phyloP scores from a whole-genome alignment of 352 stramenopile species.

The Saprolegnia diclina region DNA sequence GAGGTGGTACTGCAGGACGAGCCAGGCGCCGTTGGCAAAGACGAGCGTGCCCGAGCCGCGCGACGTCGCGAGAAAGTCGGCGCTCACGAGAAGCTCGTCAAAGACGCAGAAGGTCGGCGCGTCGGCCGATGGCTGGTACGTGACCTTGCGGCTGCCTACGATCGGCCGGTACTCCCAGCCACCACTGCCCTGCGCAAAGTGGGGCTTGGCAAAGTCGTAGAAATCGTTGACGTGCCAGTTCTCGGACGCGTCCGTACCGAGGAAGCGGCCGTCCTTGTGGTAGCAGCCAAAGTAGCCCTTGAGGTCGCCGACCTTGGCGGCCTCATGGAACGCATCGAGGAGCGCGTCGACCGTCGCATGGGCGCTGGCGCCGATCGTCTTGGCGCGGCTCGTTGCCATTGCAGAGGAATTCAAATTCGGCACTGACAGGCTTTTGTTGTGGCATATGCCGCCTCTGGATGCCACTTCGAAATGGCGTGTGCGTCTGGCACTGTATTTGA shows the following conservation, averaged over 20 bases:
- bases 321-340: slow-evolving; percentile 23
- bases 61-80: slow-evolving; percentile 22
- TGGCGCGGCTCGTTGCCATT: neutral
- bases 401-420: neutral
- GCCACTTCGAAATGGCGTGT: neutral
- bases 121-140: slow-evolving; percentile 12
- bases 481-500: neutral
- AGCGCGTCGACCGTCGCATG: slow-evolving; percentile 11
- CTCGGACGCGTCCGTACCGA: slow-evolving; percentile 19
- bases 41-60: slow-evolving; percentile 22
- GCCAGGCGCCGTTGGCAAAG: slow-evolving; percentile 8
- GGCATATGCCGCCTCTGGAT: neutral
- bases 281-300: slow-evolving; percentile 26
- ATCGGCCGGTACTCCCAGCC: slow-evolving; percentile 25
- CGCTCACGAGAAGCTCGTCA: slow-evolving; percentile 23
- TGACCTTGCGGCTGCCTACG: slow-evolving; percentile 4
- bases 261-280: slow-evolving; percentile 22
- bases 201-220: slow-evolving; percentile 16
- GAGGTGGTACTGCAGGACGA: slow-evolving; percentile 20
- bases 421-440: neutral
- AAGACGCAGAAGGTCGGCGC: slow-evolving; percentile 18
- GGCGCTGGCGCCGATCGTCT: neutral
- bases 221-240: slow-evolving; percentile 27
- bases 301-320: slow-evolving; percentile 1
- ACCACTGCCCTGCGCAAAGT: slow-evolving; percentile 13